phyloP scores from a whole-genome alignment of 768 basidiomycete species.

The Sporobolomyces roseus region DNA sequence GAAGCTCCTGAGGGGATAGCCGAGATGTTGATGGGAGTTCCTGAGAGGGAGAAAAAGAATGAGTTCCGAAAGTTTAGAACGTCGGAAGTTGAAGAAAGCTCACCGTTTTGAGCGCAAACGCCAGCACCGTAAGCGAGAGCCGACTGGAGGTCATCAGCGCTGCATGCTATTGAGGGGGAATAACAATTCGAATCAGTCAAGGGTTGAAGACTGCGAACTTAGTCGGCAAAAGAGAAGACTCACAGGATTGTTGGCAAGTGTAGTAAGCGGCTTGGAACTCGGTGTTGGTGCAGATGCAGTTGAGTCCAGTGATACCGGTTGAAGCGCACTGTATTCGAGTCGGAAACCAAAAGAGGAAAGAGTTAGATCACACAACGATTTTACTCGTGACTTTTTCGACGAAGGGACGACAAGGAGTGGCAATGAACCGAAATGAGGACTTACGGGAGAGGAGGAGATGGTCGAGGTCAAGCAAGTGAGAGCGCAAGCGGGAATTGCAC shows the following conservation, averaged over 20 bases:
- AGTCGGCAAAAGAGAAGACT: background rate
- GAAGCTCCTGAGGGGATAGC: conserved; percentile 12
- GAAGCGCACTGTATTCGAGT: conserved; percentile 1
- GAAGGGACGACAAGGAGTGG: background rate
- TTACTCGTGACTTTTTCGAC: too few species aligned
- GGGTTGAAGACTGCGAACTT: too few species aligned
- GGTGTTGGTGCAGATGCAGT: conserved; percentile 24
- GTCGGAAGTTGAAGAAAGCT: too few species aligned
- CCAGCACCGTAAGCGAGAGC: conserved; percentile 27
- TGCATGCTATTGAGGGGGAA: conserved; percentile 17
- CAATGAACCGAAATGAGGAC: background rate
- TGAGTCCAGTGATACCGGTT: conserved; percentile 9
- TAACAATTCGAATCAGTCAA: background rate
- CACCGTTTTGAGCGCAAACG: conserved; percentile 4
- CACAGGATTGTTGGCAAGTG: conserved; percentile 27
- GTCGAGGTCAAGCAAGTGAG: conserved; percentile 8
- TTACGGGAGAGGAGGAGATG: conserved; percentile 6
- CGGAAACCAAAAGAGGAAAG: background rate
- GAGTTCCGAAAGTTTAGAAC: too few species aligned
- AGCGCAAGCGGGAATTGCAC: conserved; percentile 26
- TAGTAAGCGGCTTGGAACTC: conserved; percentile 31
- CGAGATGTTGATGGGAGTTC: conserved; percentile 28
- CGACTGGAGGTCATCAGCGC: background rate
- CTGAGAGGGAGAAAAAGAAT: too few species aligned
- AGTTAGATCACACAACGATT: too few species aligned